These are phyloP conservation scores for Cyanidioschyzon merolae DNA, from an alignment of 23 red algal genomes.

Conservation along the genomic window DNA sequence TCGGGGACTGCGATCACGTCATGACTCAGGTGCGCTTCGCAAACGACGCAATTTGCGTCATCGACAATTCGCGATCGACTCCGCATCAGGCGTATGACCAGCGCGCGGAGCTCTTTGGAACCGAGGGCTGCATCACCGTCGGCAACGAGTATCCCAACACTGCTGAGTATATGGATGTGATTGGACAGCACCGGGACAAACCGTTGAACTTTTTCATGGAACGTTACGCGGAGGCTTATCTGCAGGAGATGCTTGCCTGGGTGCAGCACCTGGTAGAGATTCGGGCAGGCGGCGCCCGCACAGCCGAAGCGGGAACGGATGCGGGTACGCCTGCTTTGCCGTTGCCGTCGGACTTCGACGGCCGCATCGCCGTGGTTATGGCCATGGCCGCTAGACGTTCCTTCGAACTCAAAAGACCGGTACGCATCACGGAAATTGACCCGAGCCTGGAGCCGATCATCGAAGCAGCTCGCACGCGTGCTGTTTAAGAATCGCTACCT, in stretches of 20 bases:
- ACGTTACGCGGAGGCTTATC: slow-evolving; percentile 82
- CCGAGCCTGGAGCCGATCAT: background rate
- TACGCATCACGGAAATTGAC: slow-evolving; percentile 46
- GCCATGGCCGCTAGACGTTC: slow-evolving; percentile 60
- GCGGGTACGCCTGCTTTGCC: background rate
- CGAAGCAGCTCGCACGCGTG: background rate
- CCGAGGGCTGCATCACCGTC: slow-evolving; percentile 38
- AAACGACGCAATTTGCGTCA: slow-evolving; percentile 68
- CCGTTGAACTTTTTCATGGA: slow-evolving; percentile 98
- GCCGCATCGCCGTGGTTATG: slow-evolving; percentile 66
- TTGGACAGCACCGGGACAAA: slow-evolving; percentile 27
- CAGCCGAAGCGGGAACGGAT: background rate
- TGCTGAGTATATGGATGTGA: slow-evolving; percentile 25
- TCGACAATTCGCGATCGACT: slow-evolving; percentile 61
- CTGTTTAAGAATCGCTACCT: no score
- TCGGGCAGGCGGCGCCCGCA: background rate
- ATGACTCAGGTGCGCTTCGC: slow-evolving; percentile 54
- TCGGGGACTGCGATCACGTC: slow-evolving; percentile 59
- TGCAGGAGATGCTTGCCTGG: slow-evolving; percentile 50
- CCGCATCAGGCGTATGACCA: slow-evolving; percentile 82
- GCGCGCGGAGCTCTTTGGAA: slow-evolving; percentile 68
- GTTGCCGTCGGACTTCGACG: slow-evolving; percentile 48
- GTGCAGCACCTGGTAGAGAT: slow-evolving; percentile 2
- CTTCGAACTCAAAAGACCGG: slow-evolving; percentile 68
- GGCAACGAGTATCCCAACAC: slow-evolving; percentile 80